Conservation (phyloP, 208 protist species). For the Crithidia mellificae region DNA sequence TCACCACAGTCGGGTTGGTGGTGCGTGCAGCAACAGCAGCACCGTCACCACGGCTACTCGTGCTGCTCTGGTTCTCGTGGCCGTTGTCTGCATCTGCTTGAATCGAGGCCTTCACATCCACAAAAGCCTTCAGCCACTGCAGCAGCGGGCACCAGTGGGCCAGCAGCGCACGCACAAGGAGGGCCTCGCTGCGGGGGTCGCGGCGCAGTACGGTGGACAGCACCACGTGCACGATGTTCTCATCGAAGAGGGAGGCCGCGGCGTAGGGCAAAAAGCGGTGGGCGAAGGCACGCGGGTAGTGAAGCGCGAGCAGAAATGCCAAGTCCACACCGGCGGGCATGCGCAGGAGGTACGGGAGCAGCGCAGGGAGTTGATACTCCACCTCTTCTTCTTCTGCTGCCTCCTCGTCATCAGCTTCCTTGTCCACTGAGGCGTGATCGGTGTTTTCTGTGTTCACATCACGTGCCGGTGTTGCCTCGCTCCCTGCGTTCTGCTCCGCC, state of each 20-base stretch:
- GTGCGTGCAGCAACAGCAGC: no score
- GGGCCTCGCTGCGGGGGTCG: constrained; percentile 34
- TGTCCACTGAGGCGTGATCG: constrained; percentile 5
- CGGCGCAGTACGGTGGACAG: constrained; percentile 34
- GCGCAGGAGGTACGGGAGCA: constrained; percentile 74
- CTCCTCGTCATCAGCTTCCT: neutral
- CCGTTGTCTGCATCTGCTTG: neutral
- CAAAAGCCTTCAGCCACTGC: constrained; percentile 47
- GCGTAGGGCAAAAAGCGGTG: constrained; percentile 57
- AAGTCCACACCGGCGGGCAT: constrained; percentile 39
- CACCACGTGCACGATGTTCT: constrained; percentile 41
- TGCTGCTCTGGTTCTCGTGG: no score
- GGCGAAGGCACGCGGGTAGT: constrained; percentile 50
- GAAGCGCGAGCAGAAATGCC: constrained; percentile 38
- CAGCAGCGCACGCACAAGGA: constrained; percentile 48
- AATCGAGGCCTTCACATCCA: constrained; percentile 28
- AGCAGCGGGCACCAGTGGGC: constrained; percentile 53
- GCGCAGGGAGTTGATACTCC: constrained; percentile 44
- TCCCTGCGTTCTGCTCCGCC: no score
- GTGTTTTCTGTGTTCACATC: no score
- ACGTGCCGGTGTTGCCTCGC: no score
- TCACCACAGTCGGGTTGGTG: constrained; percentile 17
- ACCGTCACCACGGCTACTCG: no score
- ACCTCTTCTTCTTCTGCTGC: constrained; percentile 15
- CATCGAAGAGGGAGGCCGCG: constrained; percentile 45